phyloP scores from a whole-genome alignment of 1,284 basidiomycete species.

The Prillingera fragicola region DNA sequence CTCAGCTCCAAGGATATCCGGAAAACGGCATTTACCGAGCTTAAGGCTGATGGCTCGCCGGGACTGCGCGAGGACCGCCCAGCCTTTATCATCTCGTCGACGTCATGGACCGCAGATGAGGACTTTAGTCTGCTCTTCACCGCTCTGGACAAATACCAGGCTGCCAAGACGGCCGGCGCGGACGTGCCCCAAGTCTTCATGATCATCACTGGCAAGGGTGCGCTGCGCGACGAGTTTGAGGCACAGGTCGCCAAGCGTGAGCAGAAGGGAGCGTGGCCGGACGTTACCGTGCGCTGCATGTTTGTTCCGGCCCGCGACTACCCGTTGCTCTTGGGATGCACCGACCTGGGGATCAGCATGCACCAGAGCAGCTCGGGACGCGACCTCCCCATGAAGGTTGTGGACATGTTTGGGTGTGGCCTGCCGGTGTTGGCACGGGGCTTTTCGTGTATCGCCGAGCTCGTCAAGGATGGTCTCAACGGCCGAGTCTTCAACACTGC shows the following conservation, averaged over 20 bases:
- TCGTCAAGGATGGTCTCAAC: slow-evolving; percentile 76
- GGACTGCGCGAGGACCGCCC: slow-evolving; percentile 63
- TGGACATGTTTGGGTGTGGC: slow-evolving; percentile 98
- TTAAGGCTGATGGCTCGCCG: slow-evolving; percentile 16
- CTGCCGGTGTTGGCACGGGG: slow-evolving; percentile 86
- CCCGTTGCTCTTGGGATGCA: slow-evolving; percentile 75
- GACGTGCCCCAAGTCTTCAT: slow-evolving; percentile 58
- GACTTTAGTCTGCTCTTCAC: slow-evolving; percentile 80
- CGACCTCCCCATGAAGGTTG: slow-evolving; percentile 98
- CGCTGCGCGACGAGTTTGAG: slow-evolving; percentile 70
- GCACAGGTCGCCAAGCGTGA: slow-evolving; percentile 57
- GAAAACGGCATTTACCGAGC: slow-evolving; percentile 27
- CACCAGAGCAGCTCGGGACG: slow-evolving; percentile 85
- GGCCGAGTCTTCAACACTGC: slow-evolving; percentile 72
- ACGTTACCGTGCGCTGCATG: slow-evolving; percentile 73
- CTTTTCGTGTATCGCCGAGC: slow-evolving; percentile 79
- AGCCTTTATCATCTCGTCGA: slow-evolving; percentile 83
- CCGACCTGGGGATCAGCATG: slow-evolving; percentile 85
- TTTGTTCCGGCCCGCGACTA: slow-evolving; percentile 89
- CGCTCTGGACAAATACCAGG: slow-evolving; percentile 58
- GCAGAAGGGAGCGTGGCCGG: slow-evolving; percentile 59
- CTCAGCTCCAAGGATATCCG: slow-evolving; percentile 36
- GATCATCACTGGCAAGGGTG: slow-evolving; percentile 89
- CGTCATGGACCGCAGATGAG: slow-evolving; percentile 97
- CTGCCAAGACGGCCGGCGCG: slow-evolving; percentile 15